Conservation (phyloP, 441 rosid genomes). For the Pelargonium fulgidum region DNA sequence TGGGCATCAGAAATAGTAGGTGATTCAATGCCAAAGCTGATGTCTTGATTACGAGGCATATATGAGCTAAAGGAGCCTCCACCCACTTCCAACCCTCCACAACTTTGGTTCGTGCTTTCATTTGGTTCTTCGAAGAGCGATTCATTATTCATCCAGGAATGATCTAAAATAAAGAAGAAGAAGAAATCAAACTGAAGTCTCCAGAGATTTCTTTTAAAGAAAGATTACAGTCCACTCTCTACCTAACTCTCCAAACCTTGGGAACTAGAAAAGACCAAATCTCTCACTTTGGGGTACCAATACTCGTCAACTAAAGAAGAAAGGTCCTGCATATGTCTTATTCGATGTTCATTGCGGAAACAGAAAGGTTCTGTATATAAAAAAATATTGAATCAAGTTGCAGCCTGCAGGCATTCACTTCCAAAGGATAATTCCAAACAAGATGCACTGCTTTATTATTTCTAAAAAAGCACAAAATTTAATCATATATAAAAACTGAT, state of each 20-base stretch:
- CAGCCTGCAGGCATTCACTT: not conserved
- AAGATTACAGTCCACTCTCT: not conserved
- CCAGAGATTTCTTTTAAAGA: not conserved
- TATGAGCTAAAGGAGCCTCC: slow-evolving; percentile 29
- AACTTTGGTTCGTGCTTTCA: slow-evolving; percentile 21
- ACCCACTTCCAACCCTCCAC: slow-evolving; percentile 31
- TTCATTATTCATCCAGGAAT: slow-evolving; percentile 46
- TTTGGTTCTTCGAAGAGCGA: slow-evolving; percentile 16
- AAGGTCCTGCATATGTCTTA: not conserved
- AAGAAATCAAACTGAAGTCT: not conserved
- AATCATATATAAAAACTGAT: not conserved
- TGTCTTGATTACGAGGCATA: slow-evolving; percentile 44
- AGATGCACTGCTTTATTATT: not conserved
- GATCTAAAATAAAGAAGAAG: slow-evolving; percentile 27
- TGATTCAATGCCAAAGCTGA: slow-evolving; percentile 54
- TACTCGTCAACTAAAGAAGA: not conserved
- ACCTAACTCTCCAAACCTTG: not conserved
- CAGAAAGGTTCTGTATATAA: not conserved
- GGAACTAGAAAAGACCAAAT: not conserved
- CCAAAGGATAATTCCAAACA: not conserved
- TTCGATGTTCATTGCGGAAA: not conserved
- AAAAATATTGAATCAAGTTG: not conserved
- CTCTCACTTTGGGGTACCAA: not conserved
- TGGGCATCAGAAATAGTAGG: slow-evolving; percentile 26
- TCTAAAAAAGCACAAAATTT: not conserved